Percentiles rank a stretch among this genome's conserved stretches.
These are phyloP conservation scores for Tylopilus felleus DNA, from an alignment of 768 basidiomycete genomes.

Conservation along the genomic window DNA sequence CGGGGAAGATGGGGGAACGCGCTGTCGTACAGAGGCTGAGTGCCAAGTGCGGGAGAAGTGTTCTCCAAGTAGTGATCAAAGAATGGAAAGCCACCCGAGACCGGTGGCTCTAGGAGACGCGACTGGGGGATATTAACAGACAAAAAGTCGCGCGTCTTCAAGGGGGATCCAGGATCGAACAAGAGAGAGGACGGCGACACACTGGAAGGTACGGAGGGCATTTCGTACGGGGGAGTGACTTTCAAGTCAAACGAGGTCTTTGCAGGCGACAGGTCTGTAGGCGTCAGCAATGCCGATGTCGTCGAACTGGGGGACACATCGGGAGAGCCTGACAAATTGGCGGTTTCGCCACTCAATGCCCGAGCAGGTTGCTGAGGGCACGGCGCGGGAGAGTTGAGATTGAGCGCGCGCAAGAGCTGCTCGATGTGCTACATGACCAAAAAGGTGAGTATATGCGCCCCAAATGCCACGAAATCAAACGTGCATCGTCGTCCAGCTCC, in stretches of 20 bases:
- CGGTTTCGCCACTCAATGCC: conserved; percentile 41
- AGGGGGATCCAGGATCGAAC: conserved; percentile 42
- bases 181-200: conserved; percentile 40
- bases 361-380: conserved; percentile 42
- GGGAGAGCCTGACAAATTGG: conserved; percentile 46
- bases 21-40: conserved; percentile 34
- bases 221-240: conserved; percentile 52
- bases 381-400: conserved; percentile 73
- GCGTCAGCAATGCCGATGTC: conserved; percentile 67
- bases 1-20: conserved; percentile 27
- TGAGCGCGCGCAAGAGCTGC: conserved; percentile 73
- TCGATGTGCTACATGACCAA: conserved; percentile 59
- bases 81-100: conserved; percentile 34
- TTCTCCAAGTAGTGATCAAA: conserved; percentile 55
- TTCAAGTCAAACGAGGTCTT: conserved; percentile 55
- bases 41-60: conserved; percentile 36
- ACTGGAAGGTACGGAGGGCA: conserved; percentile 23
- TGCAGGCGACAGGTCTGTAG: conserved; percentile 70
- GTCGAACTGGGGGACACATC: conserved; percentile 74
- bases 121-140: conserved; percentile 22
- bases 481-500: conserved; percentile 47
- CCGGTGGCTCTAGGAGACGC: conserved; percentile 22
- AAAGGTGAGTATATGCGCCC: conserved; percentile 31
- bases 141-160: conserved; percentile 31
- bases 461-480: conserved; percentile 23